Base-by-base conservation (phyloP, 177 flowering plant species). In the Vitis hybrid region DNA sequence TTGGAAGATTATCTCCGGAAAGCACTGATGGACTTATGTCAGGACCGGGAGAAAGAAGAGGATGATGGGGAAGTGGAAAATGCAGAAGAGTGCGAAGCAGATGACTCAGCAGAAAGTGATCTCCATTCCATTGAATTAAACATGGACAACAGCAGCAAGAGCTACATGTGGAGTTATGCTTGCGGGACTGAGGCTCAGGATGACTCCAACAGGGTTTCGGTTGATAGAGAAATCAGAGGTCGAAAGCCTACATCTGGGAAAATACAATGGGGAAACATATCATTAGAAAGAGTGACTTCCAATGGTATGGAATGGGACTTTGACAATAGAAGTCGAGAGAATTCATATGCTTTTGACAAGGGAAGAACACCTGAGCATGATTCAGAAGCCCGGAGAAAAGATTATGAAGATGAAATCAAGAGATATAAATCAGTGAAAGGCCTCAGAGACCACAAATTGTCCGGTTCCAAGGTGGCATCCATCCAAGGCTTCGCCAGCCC, bases 111-210 rank as follows among this genome's bases (percentile, higher is more conserved):
- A 9, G 87, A 86, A 7, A 82, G 87, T 55, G 90, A 88, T 61
- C 77, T 83, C 49, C 88, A 86, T 61, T 86, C 88, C 10, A 85
- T 88, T 52, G 90, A 88, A 58, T 64, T 88, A 48, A 85, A 79
- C 73, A 72, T 86, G 85, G 87, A 85, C 67, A 81, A 72, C 52
- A 70, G 23, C 4, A 71, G 68, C 71, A 83, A 66, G 75, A 79
- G 74, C 70, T 84, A 76, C 70, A 67, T 74, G 58, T 86, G 88
- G 88, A 71, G 73, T 30, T 79, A 73, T 65, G 80, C 68, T 45
- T 9, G 50, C 17, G 71, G 69, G 34, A 45, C 56, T 12, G 72
- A 40, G 15, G 70, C 48, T 30, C 74, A 66, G 21, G 73, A 62
- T 34, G 84, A 81, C 32, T 51, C 75, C 3, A 77, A 70, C 62